Evolutionary conservation across 768 basidiomycete genomes (phyloP).

Genomic region (Boletellus emodensis): DNA sequence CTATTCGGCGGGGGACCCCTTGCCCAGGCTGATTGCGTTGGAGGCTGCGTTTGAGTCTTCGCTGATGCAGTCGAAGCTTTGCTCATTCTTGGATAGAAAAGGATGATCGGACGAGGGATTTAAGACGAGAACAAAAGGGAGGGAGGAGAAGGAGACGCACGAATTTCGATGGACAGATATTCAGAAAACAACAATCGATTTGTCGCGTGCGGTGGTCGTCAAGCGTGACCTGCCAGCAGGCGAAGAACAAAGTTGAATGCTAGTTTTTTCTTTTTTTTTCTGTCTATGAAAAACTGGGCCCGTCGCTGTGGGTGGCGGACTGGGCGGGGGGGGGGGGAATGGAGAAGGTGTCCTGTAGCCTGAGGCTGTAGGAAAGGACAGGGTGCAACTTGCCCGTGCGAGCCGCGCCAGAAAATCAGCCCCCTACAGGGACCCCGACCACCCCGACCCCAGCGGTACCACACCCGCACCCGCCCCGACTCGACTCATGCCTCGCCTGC

Average conservation of each 20-base stretch:
- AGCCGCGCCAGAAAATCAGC: slow-evolving; percentile 30
- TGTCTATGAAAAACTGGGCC: slow-evolving; percentile 37
- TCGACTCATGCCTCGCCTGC: neutral
- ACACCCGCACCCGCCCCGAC: neutral
- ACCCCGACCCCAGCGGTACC: slow-evolving; percentile 21
- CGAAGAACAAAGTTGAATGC: slow-evolving; percentile 59
- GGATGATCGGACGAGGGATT: slow-evolving; percentile 5
- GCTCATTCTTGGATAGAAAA: slow-evolving; percentile 71
- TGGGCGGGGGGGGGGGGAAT: slow-evolving; percentile 19
- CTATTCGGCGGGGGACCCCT: slow-evolving; percentile 74
- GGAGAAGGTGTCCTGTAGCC: slow-evolving; percentile 32
- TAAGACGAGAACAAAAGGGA: neutral
- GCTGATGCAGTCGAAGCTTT: slow-evolving; percentile 75
- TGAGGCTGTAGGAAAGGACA: slow-evolving; percentile 39
- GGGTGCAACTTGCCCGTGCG: slow-evolving; percentile 31
- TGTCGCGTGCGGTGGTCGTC: slow-evolving; percentile 75
- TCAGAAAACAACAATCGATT: slow-evolving; percentile 48
- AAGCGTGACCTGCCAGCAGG: slow-evolving; percentile 92
- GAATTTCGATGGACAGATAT: slow-evolving; percentile 42
- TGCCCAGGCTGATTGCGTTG: slow-evolving; percentile 86
- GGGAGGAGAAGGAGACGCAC: slow-evolving; percentile 32
- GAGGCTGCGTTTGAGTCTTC: slow-evolving; percentile 64
- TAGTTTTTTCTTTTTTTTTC: slow-evolving; percentile 25
- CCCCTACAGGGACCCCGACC: slow-evolving; percentile 26
- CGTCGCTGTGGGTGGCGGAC: slow-evolving; percentile 37